Evolutionary conservation across 202 grass and related monocot species (phyloP), one percentile per base, ranked within the genome.

Genomic region (Schoenoplectus triqueter): DNA sequence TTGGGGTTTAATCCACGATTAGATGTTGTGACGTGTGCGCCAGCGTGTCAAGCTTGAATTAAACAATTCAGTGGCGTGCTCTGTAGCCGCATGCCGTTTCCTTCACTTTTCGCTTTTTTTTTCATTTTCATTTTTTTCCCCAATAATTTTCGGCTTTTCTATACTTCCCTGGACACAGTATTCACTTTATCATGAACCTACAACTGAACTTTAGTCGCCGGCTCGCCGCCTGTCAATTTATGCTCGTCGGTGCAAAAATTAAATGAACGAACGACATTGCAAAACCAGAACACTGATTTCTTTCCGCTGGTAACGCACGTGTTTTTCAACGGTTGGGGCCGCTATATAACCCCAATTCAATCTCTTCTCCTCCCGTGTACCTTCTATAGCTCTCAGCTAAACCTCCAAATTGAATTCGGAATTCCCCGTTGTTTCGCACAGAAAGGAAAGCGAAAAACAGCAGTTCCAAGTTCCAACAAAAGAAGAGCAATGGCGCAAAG

Each of bases 1-100:
- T 7, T n/a, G 64, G 3, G 5, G 14, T 13, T 81, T 15, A 8
- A 83, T 56, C 19, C 21, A 45, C n/a, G 5, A 0, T 49, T 21
- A 19, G 15, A 66, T 68, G 5, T 4, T 40, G 65, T 83, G 62
- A 83, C 80, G 80, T 69, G 20, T 40, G 63, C 80, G 69, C 11
- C 62, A 13, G 42, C 80, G 80, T 83, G 65, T 18, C 45, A 59
- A 44, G 5, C 4, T 62, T 8, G 13, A 39, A 48, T 77, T 75
- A 75, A 61, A 61, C 57, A 77, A 57, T 39, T 56, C 73, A 11
- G 3, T 54, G 73, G 21, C 8, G 10, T 54, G 48, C 21, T 13
- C 31, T 46, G 78, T 13, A 13, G 7, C 73, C 19, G 40, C 9
- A 39, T 19, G 57, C 78, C 57, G 57, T 17, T 10, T 63, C 49